Base-by-base conservation (phyloP, 257 asterid species). In the Thymus mandschuricus region DNA sequence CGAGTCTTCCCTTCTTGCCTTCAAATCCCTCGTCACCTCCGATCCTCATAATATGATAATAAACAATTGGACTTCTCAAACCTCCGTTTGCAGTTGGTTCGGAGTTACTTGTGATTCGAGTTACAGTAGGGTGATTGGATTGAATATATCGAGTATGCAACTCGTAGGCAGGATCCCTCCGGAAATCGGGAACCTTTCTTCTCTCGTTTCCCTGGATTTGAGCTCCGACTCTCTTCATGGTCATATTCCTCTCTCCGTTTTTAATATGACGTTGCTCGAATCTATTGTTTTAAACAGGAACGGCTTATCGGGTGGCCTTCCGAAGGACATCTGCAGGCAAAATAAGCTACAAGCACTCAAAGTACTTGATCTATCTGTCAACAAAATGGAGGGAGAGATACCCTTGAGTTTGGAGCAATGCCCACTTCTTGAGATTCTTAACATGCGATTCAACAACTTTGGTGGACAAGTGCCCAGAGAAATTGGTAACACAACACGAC, bases 141-240 rank as follows among this genome's bases (percentile, higher is more conserved):
- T 21, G 21, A 21, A 21, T 21, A 21, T 21, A 21, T 30, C 61
- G 11, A 55, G 43, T 2, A 3, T 21, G 77, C 29, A 5, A 60
- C n/a, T 10, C 78, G 45, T 11, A 2, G 85, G 82, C 41, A 74
- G 66, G 7, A 31, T 81, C n/a, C 74, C 85, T 3, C 66, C 69
- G 1, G 66, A 76, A 2, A 40, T 77, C 4, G 81, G 77, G 33
- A 81, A 69, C 11, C 72, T 81, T 54, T 74, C 85, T 2, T 74
- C 52, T 57, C 80, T 77, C 1, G 63, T 56, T 8, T 50, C 51
- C 13, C 56, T 81, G 0, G 40, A 77, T 55, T 31, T 77, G 74
- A 60, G 82, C 2, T 1, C 0, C 0, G 70, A 81, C 72, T 60
- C 2, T 12, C 62, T 81, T 10, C 34, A 10, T 2, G 80, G 85